Conservation (phyloP, 2,329 filamentous ascomycete genomes). For the Cladobotryum mycophilum region DNA sequence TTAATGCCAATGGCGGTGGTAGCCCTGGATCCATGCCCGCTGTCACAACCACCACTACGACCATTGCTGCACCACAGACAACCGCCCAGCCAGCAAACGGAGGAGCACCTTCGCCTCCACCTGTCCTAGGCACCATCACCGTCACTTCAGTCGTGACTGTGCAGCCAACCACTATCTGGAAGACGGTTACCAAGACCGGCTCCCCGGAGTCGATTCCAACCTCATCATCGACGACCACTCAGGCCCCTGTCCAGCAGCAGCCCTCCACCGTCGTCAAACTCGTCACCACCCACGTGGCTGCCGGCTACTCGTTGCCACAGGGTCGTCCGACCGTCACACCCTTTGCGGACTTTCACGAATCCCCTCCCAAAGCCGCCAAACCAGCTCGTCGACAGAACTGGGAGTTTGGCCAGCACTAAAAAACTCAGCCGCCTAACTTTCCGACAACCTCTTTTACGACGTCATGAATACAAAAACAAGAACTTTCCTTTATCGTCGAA, state of each 20-base stretch:
- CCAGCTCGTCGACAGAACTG: conserved; percentile 5
- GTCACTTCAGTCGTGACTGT: conserved; percentile 27
- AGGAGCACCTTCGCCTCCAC: too few species aligned
- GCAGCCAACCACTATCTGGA: conserved; percentile 7
- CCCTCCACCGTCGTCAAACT: not conserved
- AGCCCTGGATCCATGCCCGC: conserved; percentile 17
- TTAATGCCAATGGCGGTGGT: conserved; percentile 21
- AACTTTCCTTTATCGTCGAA: too few species aligned
- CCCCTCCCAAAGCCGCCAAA: too few species aligned
- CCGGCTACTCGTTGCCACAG: not conserved
- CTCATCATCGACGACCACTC: not conserved
- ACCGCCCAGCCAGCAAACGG: conserved; percentile 12
- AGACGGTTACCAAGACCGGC: conserved; percentile 13
- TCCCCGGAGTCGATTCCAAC: not conserved
- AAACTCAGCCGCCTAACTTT: too few species aligned
- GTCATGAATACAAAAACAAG: too few species aligned
- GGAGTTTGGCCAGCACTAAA: conserved; percentile 8
- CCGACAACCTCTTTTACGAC: too few species aligned
- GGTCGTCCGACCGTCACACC: conserved; percentile 9
- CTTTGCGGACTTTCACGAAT: not conserved
- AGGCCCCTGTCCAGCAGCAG: not conserved
- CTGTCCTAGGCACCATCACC: not conserved
- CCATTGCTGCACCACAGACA: conserved; percentile 9
- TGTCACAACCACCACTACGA: conserved; percentile 12
- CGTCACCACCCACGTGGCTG: conserved; percentile 1